Conservation (phyloP, 768 basidiomycete genomes). For the Amanita molliuscula region DNA sequence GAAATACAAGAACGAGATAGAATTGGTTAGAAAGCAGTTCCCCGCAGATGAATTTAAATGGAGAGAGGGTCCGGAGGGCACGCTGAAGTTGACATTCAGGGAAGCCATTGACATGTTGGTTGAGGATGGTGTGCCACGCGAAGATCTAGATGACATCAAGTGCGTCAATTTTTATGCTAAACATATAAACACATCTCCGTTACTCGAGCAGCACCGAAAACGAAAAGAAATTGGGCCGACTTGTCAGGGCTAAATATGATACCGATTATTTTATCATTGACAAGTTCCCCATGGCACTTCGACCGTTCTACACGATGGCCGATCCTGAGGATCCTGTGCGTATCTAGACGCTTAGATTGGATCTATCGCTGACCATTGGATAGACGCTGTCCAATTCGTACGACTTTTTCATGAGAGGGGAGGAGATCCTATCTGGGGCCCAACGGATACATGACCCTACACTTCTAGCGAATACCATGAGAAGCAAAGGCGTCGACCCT, state of each 20-base stretch:
- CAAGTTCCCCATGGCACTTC: conserved; percentile 93
- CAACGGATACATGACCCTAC: conserved; percentile 92
- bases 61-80: conserved; percentile 84
- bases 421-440: conserved; percentile 97
- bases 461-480: conserved; percentile 80
- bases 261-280: conserved; percentile 99
- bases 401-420: conserved; percentile 99
- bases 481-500: conserved; percentile 79
- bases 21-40: conserved; percentile 74
- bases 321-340: conserved; percentile 83
- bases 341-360: conserved; percentile 6
- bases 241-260: conserved; percentile 89
- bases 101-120: conserved; percentile 84
- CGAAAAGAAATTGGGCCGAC: conserved; percentile 84
- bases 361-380: background rate
- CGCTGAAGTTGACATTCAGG: conserved; percentile 74
- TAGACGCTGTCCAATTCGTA: conserved; percentile 95
- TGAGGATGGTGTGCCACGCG: conserved; percentile 75
- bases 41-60: conserved; percentile 95
- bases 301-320: conserved; percentile 99
- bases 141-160: conserved; percentile 85
- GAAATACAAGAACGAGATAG: conserved; percentile 75
- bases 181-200: conserved; percentile 8
- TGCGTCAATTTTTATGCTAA: conserved; percentile 21
- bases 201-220: conserved; percentile 67